phyloP scores from a whole-genome alignment of 768 basidiomycete species.

The Lactifluus pinguis region DNA sequence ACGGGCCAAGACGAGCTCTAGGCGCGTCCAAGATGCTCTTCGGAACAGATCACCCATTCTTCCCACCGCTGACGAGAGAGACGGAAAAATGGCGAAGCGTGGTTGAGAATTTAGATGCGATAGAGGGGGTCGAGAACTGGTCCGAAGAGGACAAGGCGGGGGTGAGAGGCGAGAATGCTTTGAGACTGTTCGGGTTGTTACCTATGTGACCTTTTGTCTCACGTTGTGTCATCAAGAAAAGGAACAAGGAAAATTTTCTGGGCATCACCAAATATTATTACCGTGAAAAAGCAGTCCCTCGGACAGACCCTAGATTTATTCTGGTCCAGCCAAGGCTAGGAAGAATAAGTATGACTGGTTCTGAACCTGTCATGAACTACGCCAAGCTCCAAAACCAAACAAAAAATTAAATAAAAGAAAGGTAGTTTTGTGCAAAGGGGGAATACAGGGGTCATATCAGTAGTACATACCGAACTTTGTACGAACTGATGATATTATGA shows the following conservation, averaged over 20 bases:
- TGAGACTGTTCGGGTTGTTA: slow-evolving; percentile 49
- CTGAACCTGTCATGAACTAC: background rate
- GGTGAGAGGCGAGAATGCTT: slow-evolving; percentile 66
- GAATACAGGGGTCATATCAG: slow-evolving; percentile 6
- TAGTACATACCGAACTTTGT: background rate
- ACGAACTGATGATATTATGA: background rate
- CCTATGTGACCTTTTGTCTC: too few relatives aligned
- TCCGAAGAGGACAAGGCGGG: slow-evolving; percentile 46
- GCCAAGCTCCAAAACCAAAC: background rate
- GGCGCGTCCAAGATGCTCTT: slow-evolving; percentile 63
- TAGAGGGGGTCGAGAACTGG: slow-evolving; percentile 58
- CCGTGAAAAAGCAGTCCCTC: background rate
- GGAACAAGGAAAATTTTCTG: too few relatives aligned
- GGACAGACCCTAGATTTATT: background rate
- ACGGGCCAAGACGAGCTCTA: background rate
- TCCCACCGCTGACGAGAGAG: slow-evolving; percentile 58
- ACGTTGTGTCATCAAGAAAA: too few relatives aligned
- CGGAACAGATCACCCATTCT: slow-evolving; percentile 88
- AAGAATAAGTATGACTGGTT: background rate
- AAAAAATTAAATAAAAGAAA: background rate
- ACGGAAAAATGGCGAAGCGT: slow-evolving; percentile 78
- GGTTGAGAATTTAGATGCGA: slow-evolving; percentile 76
- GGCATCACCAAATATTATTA: background rate
- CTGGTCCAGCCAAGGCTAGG: background rate
- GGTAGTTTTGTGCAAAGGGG: background rate